Conservation (phyloP, 2,329 filamentous ascomycete species). For the Aciculosporium take region DNA sequence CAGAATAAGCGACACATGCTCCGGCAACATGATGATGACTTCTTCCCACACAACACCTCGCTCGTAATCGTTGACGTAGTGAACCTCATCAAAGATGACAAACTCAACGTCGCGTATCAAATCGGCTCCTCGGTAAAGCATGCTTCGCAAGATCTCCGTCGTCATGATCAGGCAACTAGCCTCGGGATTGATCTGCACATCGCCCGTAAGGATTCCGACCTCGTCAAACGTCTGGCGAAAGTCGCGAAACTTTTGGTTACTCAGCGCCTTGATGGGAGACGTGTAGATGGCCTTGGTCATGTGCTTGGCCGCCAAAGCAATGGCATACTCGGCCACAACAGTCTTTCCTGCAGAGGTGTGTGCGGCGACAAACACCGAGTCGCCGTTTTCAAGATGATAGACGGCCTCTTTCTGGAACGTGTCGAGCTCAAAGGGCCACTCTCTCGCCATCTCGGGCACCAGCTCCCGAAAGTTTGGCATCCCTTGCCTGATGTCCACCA, state of each 20-base stretch:
- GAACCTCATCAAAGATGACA: slow-evolving; percentile 97
- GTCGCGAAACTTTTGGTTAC: slow-evolving; percentile 97
- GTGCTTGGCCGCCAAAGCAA: slow-evolving; percentile 88
- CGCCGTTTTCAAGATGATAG: slow-evolving; percentile 89
- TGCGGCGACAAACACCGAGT: slow-evolving; percentile 94
- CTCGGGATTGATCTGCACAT: slow-evolving; percentile 95
- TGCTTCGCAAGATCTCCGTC: slow-evolving; percentile 92
- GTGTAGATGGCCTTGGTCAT: slow-evolving; percentile 99
- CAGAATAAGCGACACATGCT: slow-evolving; percentile 89
- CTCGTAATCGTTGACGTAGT: slow-evolving; percentile 95
- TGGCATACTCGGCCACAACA: slow-evolving; percentile 94
- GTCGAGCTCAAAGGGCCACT: slow-evolving; percentile 95
- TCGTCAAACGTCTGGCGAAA: slow-evolving; percentile 85
- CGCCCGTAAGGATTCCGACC: slow-evolving; percentile 90
- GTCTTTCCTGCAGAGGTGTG: slow-evolving; percentile 98
- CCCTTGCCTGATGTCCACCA: slow-evolving; percentile 88
- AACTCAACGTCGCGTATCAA: slow-evolving; percentile 95
- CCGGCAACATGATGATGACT: slow-evolving; percentile 97
- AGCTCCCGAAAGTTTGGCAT: slow-evolving; percentile 90
- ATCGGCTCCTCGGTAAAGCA: slow-evolving; percentile 93
- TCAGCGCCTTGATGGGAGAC: slow-evolving; percentile 93
- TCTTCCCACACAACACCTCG: slow-evolving; percentile 98
- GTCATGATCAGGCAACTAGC: slow-evolving; percentile 99
- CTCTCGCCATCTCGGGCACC: slow-evolving; percentile 88
- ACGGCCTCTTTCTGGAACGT: slow-evolving; percentile 98